Evolutionary conservation across 257 asterid species (phyloP), one percentile per base, ranked within the genome.

Genomic region (Paraleonurus japonicus): DNA sequence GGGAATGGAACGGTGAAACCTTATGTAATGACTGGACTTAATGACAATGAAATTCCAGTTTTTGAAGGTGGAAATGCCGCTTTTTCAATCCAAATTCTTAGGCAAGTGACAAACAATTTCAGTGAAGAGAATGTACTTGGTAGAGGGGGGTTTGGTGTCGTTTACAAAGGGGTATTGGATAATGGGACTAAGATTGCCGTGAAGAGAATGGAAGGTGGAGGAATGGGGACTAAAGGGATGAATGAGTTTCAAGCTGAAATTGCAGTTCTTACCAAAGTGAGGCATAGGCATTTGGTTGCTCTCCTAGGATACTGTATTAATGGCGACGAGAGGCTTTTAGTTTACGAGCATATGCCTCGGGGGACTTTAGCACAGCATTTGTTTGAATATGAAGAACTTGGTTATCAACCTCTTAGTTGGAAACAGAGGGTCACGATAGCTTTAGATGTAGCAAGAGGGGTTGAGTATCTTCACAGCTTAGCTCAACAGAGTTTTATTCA

Each of bases 401-500:
- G 85, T 11, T 85, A 71, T 70, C 74, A 77, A 22, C 86, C 89
- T 59, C 85, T 92, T 62, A 80, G 80, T 6, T 92, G 97, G 98
- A 90, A 87, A 67, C 96, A 90, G 65, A 84, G 97, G 81, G 91
- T 88, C 22, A 92, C 92, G 2, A 84, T 88, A 54, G 98, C 95
- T 0, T 74, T 92, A 35, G 98, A 92, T 68, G 98, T 92, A 67
- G 98, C 88, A 0, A 85, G 98, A 55, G 98, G 98, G 26, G 95
- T 92, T 0, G 98, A 92, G 80, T 92, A 92, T 78, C 91, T 92
- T 37, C 98, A 92, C 70, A 87, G 97, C 81, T 79, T 92, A 75
- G 98, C 96, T 26, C 96, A 92, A 62, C 91, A 84, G 45, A 90
- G 98, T 81, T 92, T 89, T 80, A 92, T 92, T 61, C 98, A 92